Conservation (phyloP, 441 rosid species). For the Adansonia gregorii region DNA sequence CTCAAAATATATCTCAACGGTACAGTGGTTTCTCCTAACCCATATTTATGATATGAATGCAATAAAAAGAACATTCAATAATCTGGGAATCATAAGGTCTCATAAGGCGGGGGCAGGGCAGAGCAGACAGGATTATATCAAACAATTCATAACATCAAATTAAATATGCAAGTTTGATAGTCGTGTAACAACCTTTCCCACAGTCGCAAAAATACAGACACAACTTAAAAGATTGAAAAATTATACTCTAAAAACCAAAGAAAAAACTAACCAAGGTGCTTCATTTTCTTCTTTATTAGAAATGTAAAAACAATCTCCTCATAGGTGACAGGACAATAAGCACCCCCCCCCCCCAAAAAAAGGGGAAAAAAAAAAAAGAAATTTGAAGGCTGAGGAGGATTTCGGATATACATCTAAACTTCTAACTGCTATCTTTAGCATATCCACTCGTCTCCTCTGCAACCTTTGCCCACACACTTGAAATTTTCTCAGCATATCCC, state of each 20-base stretch:
- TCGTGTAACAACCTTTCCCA: slow-evolving; percentile 22
- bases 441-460: slow-evolving; percentile 87
- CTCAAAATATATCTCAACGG: too few species aligned
- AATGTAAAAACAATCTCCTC: slow-evolving; percentile 38
- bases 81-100: too few species aligned
- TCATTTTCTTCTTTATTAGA: slow-evolving; percentile 37
- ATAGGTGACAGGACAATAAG: neutral
- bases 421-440: slow-evolving; percentile 53
- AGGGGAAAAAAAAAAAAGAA: neutral
- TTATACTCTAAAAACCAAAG: neutral
- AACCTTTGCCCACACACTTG: slow-evolving; percentile 81
- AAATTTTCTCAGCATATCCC: slow-evolving; percentile 92
- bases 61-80: too few species aligned
- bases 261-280: slow-evolving; percentile 1
- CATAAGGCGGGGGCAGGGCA: too few species aligned
- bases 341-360: neutral
- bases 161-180: neutral
- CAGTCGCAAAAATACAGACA: slow-evolving; percentile 15
- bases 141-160: slow-evolving; percentile 30
- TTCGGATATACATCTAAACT: slow-evolving; percentile 45
- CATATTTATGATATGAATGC: too few species aligned
- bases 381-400: slow-evolving; percentile 14
- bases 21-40: too few species aligned
- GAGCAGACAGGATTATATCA: too few species aligned
- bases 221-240: neutral